A percentile compares a stretch with the other conserved stretches of the same genome.
Evolutionary conservation across 495 filamentous ascomycete species (phyloP).

Genomic region (Penicillium soppii): DNA sequence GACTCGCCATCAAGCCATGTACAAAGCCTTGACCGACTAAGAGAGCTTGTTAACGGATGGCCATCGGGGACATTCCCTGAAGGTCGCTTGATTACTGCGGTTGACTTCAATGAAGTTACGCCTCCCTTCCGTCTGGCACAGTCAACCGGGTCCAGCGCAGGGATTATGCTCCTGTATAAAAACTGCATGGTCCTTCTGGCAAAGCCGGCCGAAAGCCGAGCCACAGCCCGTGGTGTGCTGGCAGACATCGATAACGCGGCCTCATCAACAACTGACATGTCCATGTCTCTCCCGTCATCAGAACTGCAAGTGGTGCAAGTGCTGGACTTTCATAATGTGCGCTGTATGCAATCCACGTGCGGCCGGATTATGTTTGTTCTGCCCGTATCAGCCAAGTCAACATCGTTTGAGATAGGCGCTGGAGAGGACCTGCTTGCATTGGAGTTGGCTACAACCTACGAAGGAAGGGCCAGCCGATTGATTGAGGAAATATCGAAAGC

Average conservation of each 20-base stretch:
- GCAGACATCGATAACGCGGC: slow-evolving; percentile 69
- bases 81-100: slow-evolving; percentile 80
- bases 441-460: slow-evolving; percentile 63
- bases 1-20: slow-evolving; percentile 61
- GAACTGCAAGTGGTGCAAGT: slow-evolving; percentile 76
- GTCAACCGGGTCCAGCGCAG: slow-evolving; percentile 44
- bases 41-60: slow-evolving; percentile 77
- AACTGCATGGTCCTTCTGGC: slow-evolving; percentile 76
- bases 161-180: slow-evolving; percentile 80
- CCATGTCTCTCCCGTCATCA: slow-evolving; percentile 28
- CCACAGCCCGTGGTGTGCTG: slow-evolving; percentile 74
- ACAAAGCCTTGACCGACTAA: slow-evolving; percentile 68
- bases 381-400: slow-evolving; percentile 56
- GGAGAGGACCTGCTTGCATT: slow-evolving; percentile 61
- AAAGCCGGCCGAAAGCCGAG: slow-evolving; percentile 57
- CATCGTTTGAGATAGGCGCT: slow-evolving; percentile 34
- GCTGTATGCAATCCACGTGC: slow-evolving; percentile 74
- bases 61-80: slow-evolving; percentile 67
- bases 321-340: slow-evolving; percentile 65
- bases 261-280: slow-evolving; percentile 47
- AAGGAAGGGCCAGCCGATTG: slow-evolving; percentile 72
- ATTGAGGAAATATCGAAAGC: slow-evolving; percentile 87
- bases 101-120: slow-evolving; percentile 75
- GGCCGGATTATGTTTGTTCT: slow-evolving; percentile 72
- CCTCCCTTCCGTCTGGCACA: slow-evolving; percentile 63